Conservation (phyloP, 176 grass and related monocot species). For the Triticum dicoccoides region DNA sequence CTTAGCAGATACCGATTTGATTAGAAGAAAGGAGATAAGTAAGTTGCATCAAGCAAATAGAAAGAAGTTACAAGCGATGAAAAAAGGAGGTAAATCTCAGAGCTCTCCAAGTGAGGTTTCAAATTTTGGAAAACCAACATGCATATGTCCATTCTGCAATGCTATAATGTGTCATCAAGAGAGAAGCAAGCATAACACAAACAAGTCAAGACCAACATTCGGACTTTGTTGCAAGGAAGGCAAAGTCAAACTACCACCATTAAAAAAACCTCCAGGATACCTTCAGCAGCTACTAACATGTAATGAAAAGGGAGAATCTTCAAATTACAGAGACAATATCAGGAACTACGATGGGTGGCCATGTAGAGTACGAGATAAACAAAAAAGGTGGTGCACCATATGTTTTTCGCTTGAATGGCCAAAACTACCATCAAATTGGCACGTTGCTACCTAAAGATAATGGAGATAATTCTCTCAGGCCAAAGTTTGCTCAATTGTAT, state of each 20-base stretch:
- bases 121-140: background rate
- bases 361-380: constrained; percentile 23
- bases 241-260: background rate
- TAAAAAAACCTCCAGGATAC: background rate
- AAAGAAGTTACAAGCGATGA: background rate
- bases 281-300: background rate
- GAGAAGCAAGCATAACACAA: background rate
- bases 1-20: background rate
- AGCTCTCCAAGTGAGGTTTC: background rate
- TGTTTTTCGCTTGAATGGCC: background rate
- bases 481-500: no score
- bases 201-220: background rate
- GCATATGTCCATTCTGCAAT: background rate
- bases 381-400: constrained; percentile 14
- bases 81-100: background rate
- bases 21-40: background rate
- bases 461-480: no score
- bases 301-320: background rate
- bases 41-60: background rate
- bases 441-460: background rate
- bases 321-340: constrained; percentile 23
- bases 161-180: constrained; percentile 15
- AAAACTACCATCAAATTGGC: constrained; percentile 30
- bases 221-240: background rate
- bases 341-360: constrained; percentile 1